Conservation (phyloP, 2,329 filamentous ascomycete genomes). For the Exserohilum rostratum region DNA sequence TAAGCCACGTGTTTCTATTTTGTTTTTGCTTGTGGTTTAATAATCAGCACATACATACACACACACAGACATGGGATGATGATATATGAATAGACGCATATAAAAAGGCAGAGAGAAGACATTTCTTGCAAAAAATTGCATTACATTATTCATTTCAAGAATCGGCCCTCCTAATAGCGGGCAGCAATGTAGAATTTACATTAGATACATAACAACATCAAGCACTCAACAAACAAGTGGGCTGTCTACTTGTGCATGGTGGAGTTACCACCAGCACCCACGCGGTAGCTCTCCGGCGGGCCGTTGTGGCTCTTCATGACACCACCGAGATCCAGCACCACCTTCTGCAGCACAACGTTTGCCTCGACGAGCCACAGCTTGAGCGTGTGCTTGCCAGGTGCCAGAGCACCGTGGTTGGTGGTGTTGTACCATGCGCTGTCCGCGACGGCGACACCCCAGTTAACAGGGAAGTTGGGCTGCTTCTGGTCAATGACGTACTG, state of each 20-base stretch:
- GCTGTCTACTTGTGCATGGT: constrained; percentile 5
- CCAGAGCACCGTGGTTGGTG: constrained; percentile 44
- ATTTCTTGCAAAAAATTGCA: neutral
- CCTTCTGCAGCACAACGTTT: constrained; percentile 48
- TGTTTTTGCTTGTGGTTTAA: too few relatives aligned
- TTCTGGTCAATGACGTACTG: constrained; percentile 52
- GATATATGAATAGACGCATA: too few relatives aligned
- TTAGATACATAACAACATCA: too few relatives aligned
- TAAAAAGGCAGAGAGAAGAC: too few relatives aligned
- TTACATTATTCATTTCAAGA: neutral
- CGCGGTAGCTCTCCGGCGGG: constrained; percentile 48
- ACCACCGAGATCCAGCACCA: constrained; percentile 46
- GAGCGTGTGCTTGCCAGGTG: constrained; percentile 50
- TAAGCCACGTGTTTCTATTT: too few relatives aligned
- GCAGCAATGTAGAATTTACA: too few relatives aligned
- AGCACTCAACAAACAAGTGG: too few relatives aligned
- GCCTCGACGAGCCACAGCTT: constrained; percentile 56
- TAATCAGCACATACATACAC: too few relatives aligned
- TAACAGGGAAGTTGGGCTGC: constrained; percentile 53
- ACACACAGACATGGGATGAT: too few relatives aligned
- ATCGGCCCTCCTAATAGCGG: too few relatives aligned
- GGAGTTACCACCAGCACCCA: constrained; percentile 24
- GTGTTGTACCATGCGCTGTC: constrained; percentile 59
- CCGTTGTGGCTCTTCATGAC: constrained; percentile 44
- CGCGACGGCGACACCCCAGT: constrained; percentile 58